These are phyloP conservation scores for Emydomyces testavorans DNA, from an alignment of 2,329 filamentous ascomycete genomes.

Conservation along the genomic window DNA sequence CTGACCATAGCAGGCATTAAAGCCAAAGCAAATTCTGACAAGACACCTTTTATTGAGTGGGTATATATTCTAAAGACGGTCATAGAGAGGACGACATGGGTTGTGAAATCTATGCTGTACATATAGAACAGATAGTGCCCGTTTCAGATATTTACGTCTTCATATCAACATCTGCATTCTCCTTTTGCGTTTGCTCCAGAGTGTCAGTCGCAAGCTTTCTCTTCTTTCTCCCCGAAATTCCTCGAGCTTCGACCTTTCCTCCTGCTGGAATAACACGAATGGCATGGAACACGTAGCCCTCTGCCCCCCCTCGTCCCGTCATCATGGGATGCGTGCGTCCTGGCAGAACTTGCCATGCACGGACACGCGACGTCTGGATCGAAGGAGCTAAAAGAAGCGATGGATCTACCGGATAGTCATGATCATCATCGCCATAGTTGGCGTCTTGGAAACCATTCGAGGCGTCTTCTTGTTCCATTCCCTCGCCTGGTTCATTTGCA, in stretches of 20 bases:
- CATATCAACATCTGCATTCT: neutral
- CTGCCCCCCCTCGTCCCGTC: slow-evolving; percentile 75
- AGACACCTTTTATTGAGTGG: no score
- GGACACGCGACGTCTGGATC: slow-evolving; percentile 67
- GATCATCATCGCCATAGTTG: slow-evolving; percentile 33
- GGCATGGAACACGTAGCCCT: slow-evolving; percentile 81
- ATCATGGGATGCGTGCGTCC: slow-evolving; percentile 88
- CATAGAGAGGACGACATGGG: no score
- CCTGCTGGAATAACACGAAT: slow-evolving; percentile 69
- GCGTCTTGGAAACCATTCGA: slow-evolving; percentile 18
- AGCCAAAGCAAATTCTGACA: no score
- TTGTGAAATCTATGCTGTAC: no score
- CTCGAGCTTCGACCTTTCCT: slow-evolving; percentile 70
- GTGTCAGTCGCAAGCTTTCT: slow-evolving; percentile 41
- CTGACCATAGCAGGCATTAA: no score
- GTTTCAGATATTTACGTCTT: neutral
- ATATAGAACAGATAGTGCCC: neutral
- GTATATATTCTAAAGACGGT: no score
- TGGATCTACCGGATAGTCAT: slow-evolving; percentile 80
- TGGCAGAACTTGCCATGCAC: slow-evolving; percentile 82
- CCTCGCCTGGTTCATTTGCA: neutral
- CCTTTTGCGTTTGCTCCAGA: neutral
- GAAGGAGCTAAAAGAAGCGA: slow-evolving; percentile 66
- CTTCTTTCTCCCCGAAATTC: slow-evolving; percentile 55
- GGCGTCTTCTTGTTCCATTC: slow-evolving; percentile 29